Evolutionary conservation across 306 rosid species (phyloP).

Genomic region (cucumber (Cucumis sativus)): Cucumber_9930_V3 NC_026657.2:39951001-39951500

Average conservation of each 20-base stretch:
- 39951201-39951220: background rate
- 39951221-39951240: conserved; percentile 32
- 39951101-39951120: conserved; percentile 71
- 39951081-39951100: conserved; percentile 91
- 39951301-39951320: conserved; percentile 79
- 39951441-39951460: background rate
- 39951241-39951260: conserved; percentile 99
- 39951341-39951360: conserved; percentile 85
- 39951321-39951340: conserved; percentile 84
- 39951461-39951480: too few species aligned
- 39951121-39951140: conserved; percentile 89
- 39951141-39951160: conserved; percentile 15
- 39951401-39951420: conserved; percentile 67
- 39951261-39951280: conserved; percentile 93
- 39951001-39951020: too few species aligned
- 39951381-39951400: conserved; percentile 89
- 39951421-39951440: background rate
- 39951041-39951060: too few species aligned
- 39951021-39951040: too few species aligned
- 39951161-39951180: too few species aligned
- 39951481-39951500: too few species aligned
- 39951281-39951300: conserved; percentile 94
- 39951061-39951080: background rate
- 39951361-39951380: conserved; percentile 80
- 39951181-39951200: too few species aligned